phyloP scores from a whole-genome alignment of 2,329 filamentous ascomycete genomes.

The Beauveria rudraprayagi region DNA sequence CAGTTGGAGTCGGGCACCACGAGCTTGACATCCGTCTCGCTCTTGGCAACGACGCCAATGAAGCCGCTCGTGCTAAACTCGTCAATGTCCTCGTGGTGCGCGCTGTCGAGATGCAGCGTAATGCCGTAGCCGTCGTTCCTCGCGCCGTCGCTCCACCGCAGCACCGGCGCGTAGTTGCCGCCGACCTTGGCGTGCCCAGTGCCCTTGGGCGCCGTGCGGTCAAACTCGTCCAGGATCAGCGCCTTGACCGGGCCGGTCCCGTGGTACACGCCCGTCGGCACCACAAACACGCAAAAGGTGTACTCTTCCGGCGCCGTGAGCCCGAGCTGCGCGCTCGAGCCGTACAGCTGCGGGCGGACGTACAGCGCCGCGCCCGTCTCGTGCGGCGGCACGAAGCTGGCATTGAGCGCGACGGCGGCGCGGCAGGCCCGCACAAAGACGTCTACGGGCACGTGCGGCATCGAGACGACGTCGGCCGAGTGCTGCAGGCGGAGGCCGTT shows the following conservation, averaged over 20 bases:
- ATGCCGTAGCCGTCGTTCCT: constrained; percentile 78
- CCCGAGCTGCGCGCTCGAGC: constrained; percentile 78
- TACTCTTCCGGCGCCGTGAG: constrained; percentile 86
- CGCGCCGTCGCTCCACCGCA: constrained; percentile 80
- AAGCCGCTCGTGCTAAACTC: constrained; percentile 96
- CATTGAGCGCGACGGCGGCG: constrained; percentile 79
- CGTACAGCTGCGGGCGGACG: constrained; percentile 81
- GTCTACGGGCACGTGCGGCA: constrained; percentile 69
- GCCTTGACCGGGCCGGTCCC: constrained; percentile 81
- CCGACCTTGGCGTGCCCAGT: constrained; percentile 90
- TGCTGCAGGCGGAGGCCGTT: constrained; percentile 82
- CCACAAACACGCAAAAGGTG: constrained; percentile 80
- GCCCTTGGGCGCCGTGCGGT: constrained; percentile 84
- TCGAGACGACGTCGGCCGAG: constrained; percentile 74
- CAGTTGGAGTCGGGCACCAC: constrained; percentile 82
- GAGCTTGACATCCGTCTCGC: constrained; percentile 55
- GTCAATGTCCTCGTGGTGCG: constrained; percentile 75
- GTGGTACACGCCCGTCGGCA: constrained; percentile 92
- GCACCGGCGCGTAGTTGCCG: constrained; percentile 90
- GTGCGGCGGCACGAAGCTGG: constrained; percentile 84
- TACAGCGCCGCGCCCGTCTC: constrained; percentile 88
- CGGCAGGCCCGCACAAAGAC: constrained; percentile 70
- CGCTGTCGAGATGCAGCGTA: constrained; percentile 85
- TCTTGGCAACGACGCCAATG: constrained; percentile 60
- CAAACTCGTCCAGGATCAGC: constrained; percentile 85